Evolutionary conservation across 1,284 basidiomycete species (phyloP), one percentile per base, ranked within the genome.

Genomic region (Tetrapyrgos nigripes): DNA sequence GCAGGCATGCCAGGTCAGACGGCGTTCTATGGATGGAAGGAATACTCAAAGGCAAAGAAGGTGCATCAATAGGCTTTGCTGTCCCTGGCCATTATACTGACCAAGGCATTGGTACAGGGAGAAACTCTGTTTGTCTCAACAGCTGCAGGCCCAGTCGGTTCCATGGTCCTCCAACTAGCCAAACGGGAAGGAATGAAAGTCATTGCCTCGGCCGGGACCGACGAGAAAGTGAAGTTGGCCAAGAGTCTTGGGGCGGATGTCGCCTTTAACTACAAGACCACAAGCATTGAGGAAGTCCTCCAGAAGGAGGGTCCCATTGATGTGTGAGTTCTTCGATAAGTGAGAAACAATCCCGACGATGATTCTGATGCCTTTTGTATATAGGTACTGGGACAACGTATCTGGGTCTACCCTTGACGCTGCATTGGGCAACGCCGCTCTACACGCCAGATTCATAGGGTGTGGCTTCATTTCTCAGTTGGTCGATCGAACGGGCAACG

Each of bases 231-330:
- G 53, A 71, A 77, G 10, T 88, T 84, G 70, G 78, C 91, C 64
- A 83, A 83, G 63, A 71, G 80, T 33, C 70, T 92, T 49, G 89
- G 89, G 1, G 85, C 84, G 4, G 89, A 93, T 66, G 81, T 85
- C 14, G 86, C 82, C 0, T 85, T 93, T 76, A 91, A 93, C 74
- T 93, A 93, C 78, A 93, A 92, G 74, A 82, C 75, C 0, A 73
- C 72, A 17, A 71, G 74, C 47, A 83, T 82, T 6, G 73, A 72
- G 35, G 76, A 83, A 21, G 79, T 87, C 2, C 79, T 92, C 59
- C 74, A 77, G 63, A 80, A 81, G 64, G 78, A 87, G 55, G 87
- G 88, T 0, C 77, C 83, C 9, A 81, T 88, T 59, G 79, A 80
- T 64, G 74, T 82, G 80, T 83, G 73, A 55, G 79, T 63, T 19